phyloP scores from a whole-genome alignment of 2,329 filamentous ascomycete genomes.

The Diplodia seriata region DNA sequence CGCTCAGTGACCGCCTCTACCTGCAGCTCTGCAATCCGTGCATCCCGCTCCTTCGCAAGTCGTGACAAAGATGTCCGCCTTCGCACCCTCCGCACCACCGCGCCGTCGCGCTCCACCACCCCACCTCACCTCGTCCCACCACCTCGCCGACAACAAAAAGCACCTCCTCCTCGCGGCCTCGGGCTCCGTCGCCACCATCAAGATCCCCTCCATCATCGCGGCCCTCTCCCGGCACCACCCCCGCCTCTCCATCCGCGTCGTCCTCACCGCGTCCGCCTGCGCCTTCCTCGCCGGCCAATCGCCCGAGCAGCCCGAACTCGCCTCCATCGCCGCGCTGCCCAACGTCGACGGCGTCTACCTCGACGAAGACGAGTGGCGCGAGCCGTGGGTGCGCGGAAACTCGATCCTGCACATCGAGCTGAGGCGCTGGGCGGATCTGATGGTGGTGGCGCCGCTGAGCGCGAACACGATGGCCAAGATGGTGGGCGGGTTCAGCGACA shows the following conservation, averaged over 20 bases:
- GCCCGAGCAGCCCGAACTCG: slow-evolving; percentile 75
- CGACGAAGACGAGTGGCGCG: slow-evolving; percentile 83
- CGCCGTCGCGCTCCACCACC: not conserved
- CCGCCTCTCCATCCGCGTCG: slow-evolving; percentile 78
- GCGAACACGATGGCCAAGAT: slow-evolving; percentile 90
- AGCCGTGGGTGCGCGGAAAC: slow-evolving; percentile 78
- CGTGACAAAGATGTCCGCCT: not conserved
- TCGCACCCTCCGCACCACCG: not conserved
- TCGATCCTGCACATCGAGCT: slow-evolving; percentile 90
- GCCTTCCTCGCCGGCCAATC: slow-evolving; percentile 80
- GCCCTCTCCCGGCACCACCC: slow-evolving; percentile 59
- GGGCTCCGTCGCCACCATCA: slow-evolving; percentile 87
- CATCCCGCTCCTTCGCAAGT: not conserved
- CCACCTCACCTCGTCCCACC: slow-evolving; percentile 34
- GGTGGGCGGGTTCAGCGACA: slow-evolving; percentile 76
- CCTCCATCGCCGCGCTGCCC: slow-evolving; percentile 64
- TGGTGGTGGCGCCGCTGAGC: slow-evolving; percentile 80
- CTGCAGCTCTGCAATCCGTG: not conserved
- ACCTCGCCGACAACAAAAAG: slow-evolving; percentile 56
- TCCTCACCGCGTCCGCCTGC: slow-evolving; percentile 76
- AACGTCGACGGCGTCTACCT: slow-evolving; percentile 82
- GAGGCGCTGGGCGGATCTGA: slow-evolving; percentile 78
- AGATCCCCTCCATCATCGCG: slow-evolving; percentile 61
- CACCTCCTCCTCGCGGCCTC: slow-evolving; percentile 72
- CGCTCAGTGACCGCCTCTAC: not conserved